phyloP scores from a whole-genome alignment of 169 alveolate genomes.

The Cryptosporidium meleagridis region DNA sequence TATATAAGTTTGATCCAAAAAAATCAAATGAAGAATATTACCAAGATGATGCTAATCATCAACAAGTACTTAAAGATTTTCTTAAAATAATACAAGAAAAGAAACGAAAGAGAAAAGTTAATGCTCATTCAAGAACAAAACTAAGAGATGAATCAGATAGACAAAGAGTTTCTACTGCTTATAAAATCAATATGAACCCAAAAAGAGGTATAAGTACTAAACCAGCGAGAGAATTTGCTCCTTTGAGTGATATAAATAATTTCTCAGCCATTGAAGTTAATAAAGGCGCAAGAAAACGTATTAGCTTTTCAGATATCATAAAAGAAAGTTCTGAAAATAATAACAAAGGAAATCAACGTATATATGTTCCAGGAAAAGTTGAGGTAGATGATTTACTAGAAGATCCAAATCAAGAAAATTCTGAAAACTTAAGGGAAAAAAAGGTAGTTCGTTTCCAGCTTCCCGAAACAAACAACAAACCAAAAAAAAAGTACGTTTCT shows the following conservation, averaged over 20 bases:
- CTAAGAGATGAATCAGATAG: background rate
- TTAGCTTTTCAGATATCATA: background rate
- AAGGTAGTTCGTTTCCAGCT: slow-evolving; percentile 31
- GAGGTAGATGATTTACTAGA: slow-evolving; percentile 6
- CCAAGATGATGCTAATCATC: background rate
- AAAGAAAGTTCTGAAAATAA: background rate
- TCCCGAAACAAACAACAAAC: slow-evolving; percentile 2
- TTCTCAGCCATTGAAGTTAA: background rate
- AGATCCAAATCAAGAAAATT: background rate
- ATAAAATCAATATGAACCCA: slow-evolving; percentile 17
- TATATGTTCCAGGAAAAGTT: background rate
- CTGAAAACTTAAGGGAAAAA: background rate
- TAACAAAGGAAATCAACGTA: background rate
- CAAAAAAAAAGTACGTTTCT: slow-evolving; percentile 31
- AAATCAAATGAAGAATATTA: background rate
- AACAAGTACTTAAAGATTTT: slow-evolving; percentile 40
- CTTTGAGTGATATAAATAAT: background rate
- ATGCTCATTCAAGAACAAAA: background rate
- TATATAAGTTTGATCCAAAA: background rate
- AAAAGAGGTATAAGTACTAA: background rate
- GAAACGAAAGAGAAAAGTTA: background rate
- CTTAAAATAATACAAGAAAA: slow-evolving; percentile 26
- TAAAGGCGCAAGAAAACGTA: background rate
- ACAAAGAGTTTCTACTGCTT: slow-evolving; percentile 18
- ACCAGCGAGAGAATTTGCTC: slow-evolving; percentile 6